Evolutionary conservation across 1,139 yeast species (phyloP).

Genomic region (Yamadazyma trypodendri): DNA sequence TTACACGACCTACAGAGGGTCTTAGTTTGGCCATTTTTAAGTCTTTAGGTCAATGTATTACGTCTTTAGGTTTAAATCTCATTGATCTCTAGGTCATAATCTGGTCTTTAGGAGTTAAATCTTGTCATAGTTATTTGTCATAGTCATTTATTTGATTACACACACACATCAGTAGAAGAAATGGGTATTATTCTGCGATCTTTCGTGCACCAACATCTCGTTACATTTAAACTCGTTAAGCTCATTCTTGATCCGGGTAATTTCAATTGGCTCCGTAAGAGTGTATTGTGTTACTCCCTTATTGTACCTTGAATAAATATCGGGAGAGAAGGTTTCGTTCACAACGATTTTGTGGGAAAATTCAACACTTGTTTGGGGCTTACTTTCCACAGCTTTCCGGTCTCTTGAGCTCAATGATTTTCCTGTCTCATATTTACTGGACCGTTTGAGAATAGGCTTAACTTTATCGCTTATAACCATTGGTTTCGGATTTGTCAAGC

Average conservation of each 20-base stretch:
- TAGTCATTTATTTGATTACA: too few species aligned
- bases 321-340: conserved; percentile 50
- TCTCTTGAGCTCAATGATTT: conserved; percentile 22
- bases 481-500: conserved; percentile 13
- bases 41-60: too few species aligned
- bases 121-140: too few species aligned
- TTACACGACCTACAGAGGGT: conserved; percentile 87
- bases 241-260: conserved; percentile 49
- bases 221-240: conserved; percentile 51
- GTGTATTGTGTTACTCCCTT: conserved; percentile 52
- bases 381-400: conserved; percentile 18
- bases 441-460: conserved; percentile 10
- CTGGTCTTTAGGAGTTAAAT: too few species aligned
- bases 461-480: conserved; percentile 5
- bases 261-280: conserved; percentile 44
- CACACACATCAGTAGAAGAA: conserved; percentile 52
- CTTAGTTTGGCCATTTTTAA: conserved; percentile 26
- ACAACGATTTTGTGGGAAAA: conserved; percentile 46
- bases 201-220: conserved; percentile 57
- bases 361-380: conserved; percentile 25
- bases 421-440: conserved; percentile 5
- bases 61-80: too few species aligned
- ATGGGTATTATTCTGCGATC: conserved; percentile 51
- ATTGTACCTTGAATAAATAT: conserved; percentile 50
- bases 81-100: too few species aligned